Base-by-base conservation (phyloP, 2,329 filamentous ascomycete species). In the Penicillium sp. region DNA sequence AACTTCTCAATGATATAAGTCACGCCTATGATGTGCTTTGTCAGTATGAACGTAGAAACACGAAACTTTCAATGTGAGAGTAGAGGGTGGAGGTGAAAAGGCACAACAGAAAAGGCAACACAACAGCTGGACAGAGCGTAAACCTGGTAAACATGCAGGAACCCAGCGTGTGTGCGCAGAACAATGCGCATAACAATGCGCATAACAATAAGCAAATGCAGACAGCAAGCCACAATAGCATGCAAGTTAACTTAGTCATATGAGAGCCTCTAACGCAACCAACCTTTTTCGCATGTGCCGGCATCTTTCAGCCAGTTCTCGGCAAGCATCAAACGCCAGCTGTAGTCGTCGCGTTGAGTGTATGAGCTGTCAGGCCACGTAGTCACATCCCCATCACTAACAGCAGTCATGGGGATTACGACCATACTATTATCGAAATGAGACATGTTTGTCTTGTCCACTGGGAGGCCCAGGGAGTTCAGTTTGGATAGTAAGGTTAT, bases 1-100 rank as follows among this genome's bases (percentile, higher is more conserved):
- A 84, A 64, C 13, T 63, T 61, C 45, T 81, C 74, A 0, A 85
- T 68, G 2, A 67, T 70, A 61, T 83, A 83, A 2, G 63, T 64
- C 11, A 73, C 62, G 2, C 72, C 73, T 76, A 35, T 11, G 4
- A 12, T 10, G 25, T 39, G n/a, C 18, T 25, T 8, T 37, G 28
- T 50, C 6, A 55, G 43, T 27, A 4, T 22, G n/a, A 34, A 8
- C 31, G 16, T 18, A 30, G 19, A 41, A 12, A 33, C 36, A 42
- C 7, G n/a, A 31, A 16, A 25, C 13, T 12, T 22, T 27, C 25
- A n/a, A 37, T 13, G 12, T 39, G 30, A n/a, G 30, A 38, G 28
- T n/a, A n/a, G 36, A 44, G 18, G 14, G 28, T 19, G 25, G 14
- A 37, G 10, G 48, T 12, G 14, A 27, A 19, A 36, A 12, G n/a